Evolutionary conservation across 768 basidiomycete species (phyloP).

Genomic region (Leccinum variicolor): DNA sequence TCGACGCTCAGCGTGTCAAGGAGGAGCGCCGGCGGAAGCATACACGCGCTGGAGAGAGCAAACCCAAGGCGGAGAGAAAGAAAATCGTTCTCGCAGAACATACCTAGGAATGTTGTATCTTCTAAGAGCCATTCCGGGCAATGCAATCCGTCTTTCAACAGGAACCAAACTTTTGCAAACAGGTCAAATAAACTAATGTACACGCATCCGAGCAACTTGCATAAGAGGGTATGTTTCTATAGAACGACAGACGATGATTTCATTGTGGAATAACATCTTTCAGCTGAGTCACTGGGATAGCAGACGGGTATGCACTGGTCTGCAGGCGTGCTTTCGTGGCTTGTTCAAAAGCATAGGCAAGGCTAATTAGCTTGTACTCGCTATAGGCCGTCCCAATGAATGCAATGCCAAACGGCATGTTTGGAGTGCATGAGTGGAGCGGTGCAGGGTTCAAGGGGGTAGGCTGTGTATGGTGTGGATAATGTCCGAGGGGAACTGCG

Average conservation of each 20-base stretch:
- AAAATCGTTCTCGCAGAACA: conserved; percentile 84
- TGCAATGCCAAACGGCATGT: conserved; percentile 58
- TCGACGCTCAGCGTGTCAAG: conserved; percentile 85
- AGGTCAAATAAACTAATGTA: background rate
- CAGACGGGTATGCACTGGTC: conserved; percentile 47
- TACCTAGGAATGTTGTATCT: conserved; percentile 27
- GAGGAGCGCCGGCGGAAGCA: conserved; percentile 92
- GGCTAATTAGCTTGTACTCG: conserved; percentile 53
- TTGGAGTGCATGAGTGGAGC: conserved; percentile 32
- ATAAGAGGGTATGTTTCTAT: conserved; percentile 1
- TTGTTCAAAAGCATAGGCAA: conserved; percentile 67
- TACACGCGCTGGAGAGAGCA: conserved; percentile 78
- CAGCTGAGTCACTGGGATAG: conserved; percentile 55
- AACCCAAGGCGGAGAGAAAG: conserved; percentile 90
- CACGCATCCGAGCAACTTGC: background rate
- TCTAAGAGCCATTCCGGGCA: conserved; percentile 4
- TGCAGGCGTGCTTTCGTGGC: conserved; percentile 50
- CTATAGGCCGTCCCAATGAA: conserved; percentile 63
- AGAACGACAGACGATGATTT: conserved; percentile 2
- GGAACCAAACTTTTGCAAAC: background rate
- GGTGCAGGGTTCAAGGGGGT: conserved; percentile 43
- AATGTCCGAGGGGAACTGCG: conserved; percentile 58
- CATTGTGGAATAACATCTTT: conserved; percentile 29
- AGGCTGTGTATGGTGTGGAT: conserved; percentile 42
- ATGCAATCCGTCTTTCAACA: conserved; percentile 4